A percentile compares a stretch with the other conserved stretches of the same genome.
Evolutionary conservation across 345 rosid genomes (phyloP).

Genomic region (Eucalyptus marginata): DNA sequence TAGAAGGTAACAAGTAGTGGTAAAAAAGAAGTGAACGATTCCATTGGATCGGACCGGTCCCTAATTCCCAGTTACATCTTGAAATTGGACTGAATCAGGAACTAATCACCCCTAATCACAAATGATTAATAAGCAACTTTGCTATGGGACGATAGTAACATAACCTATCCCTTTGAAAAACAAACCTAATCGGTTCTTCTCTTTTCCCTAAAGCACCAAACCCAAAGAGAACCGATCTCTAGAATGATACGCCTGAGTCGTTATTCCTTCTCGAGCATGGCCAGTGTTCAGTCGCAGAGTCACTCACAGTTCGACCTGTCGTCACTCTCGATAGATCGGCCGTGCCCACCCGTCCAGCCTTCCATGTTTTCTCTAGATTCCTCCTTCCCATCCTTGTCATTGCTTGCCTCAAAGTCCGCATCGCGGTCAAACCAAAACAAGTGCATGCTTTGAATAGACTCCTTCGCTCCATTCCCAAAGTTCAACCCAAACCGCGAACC

Average conservation of each 20-base stretch:
- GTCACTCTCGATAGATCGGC: background rate
- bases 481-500: background rate
- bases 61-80: no score
- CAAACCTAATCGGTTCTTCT: accelerated
- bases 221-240: background rate
- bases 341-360: background rate
- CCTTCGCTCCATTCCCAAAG: background rate
- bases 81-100: accelerated
- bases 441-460: background rate
- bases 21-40: no score
- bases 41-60: accelerated
- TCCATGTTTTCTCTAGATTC: background rate
- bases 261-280: background rate
- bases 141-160: background rate
- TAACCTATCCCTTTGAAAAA: background rate
- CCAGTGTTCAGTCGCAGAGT: accelerated
- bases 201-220: accelerated
- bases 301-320: accelerated
- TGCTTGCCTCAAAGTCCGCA: background rate
- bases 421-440: background rate
- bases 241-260: accelerated
- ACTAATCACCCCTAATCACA: no score
- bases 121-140: background rate
- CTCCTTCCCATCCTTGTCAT: background rate
- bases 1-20: no score